These are phyloP conservation scores for Aureobasidium uvarum DNA, from an alignment of 2,329 filamentous ascomycete species.

Conservation along the genomic window DNA sequence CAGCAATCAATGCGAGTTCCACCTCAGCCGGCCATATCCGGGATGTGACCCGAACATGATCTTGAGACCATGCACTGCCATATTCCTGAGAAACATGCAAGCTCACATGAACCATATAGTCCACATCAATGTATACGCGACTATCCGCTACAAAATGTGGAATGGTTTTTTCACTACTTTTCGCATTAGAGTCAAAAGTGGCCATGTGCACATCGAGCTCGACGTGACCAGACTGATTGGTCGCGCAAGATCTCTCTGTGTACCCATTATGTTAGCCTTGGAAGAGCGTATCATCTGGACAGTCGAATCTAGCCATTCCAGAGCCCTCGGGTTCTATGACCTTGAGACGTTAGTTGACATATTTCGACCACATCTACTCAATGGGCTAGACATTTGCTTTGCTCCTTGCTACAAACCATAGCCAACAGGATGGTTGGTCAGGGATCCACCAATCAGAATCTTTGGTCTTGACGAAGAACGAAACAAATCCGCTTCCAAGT, in stretches of 20 bases:
- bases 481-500: background rate
- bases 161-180: background rate
- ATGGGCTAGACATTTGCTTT: background rate
- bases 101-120: background rate
- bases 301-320: background rate
- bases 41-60: background rate
- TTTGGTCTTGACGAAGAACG: background rate
- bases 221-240: background rate
- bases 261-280: background rate
- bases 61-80: background rate
- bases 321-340: background rate
- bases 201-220: slow-evolving; percentile 2
- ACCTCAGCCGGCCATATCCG: background rate
- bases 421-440: background rate
- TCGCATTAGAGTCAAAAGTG: background rate
- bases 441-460: too few species aligned
- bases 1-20: background rate
- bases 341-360: background rate
- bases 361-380: background rate
- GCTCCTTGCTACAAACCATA: background rate
- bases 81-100: background rate
- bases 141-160: background rate
- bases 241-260: background rate
- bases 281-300: background rate
- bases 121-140: background rate